A percentile compares a stretch with the other conserved stretches of the same genome.
phyloP scores from a whole-genome alignment of 1,284 basidiomycete genomes.

The Boletus subluridellus region DNA sequence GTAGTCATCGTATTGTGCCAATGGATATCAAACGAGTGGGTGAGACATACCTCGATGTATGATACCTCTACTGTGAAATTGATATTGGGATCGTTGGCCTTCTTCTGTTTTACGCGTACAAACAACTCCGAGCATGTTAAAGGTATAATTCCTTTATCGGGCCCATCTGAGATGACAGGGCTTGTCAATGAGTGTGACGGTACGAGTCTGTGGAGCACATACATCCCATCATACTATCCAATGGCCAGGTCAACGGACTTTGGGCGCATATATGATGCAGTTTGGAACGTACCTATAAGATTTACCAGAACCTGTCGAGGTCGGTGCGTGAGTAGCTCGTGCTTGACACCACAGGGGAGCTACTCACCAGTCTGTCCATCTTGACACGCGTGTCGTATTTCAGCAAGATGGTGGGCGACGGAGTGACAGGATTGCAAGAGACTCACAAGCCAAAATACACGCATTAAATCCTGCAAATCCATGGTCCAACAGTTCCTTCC shows the following conservation, averaged over 20 bases:
- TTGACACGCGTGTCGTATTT: slow-evolving; percentile 30
- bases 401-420: neutral
- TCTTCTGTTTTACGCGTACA: slow-evolving; percentile 72
- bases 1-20: neutral
- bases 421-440: neutral
- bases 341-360: neutral
- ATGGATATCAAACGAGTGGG: neutral
- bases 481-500: slow-evolving; percentile 92
- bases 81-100: slow-evolving; percentile 62
- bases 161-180: slow-evolving; percentile 63
- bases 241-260: slow-evolving; percentile 3
- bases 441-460: slow-evolving; percentile 95
- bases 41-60: slow-evolving; percentile 77
- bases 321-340: slow-evolving; percentile 12
- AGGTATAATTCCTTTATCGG: slow-evolving; percentile 97
- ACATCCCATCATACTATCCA: slow-evolving; percentile 95
- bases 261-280: neutral
- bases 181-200: slow-evolving; percentile 18
- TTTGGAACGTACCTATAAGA: slow-evolving; percentile 69
- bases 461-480: slow-evolving; percentile 97
- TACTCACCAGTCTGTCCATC: slow-evolving; percentile 83
- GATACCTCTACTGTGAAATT: slow-evolving; percentile 93
- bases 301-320: slow-evolving; percentile 73
- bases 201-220: slow-evolving; percentile 36
- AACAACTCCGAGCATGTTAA: slow-evolving; percentile 94